Evolutionary conservation across 371 early-diverging fungal species (phyloP).

Genomic region (Amoeboaphelidium occidentale): DNA sequence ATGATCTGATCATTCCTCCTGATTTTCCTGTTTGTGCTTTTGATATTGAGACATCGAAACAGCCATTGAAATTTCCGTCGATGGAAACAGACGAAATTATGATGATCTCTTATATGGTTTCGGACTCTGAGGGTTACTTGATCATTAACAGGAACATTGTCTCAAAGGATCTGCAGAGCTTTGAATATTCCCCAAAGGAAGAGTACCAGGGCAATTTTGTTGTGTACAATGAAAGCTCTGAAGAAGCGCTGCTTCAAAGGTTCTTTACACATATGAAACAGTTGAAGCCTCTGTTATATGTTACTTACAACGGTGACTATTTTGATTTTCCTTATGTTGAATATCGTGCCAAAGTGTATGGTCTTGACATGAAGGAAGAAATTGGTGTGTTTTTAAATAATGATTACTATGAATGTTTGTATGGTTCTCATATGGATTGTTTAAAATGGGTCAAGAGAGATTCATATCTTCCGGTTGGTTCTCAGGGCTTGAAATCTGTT

Average conservation of each 20-base stretch:
- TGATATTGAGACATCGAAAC: slow-evolving; percentile 98
- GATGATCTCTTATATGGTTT: slow-evolving; percentile 99
- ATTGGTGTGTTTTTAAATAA: slow-evolving; percentile 10
- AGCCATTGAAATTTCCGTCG: slow-evolving; percentile 96
- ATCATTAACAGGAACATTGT: slow-evolving; percentile 96
- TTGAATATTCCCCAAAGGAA: slow-evolving; percentile 92
- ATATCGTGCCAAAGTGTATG: slow-evolving; percentile 48
- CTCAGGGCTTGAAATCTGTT: slow-evolving; percentile 89
- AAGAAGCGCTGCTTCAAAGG: slow-evolving; percentile 45
- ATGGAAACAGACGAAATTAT: slow-evolving; percentile 76
- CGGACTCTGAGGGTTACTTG: slow-evolving; percentile 89
- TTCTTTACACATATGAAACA: slow-evolving; percentile 84
- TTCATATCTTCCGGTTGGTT: slow-evolving; percentile 92
- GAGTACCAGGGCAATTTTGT: slow-evolving; percentile 91
- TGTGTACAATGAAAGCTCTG: slow-evolving; percentile 84
- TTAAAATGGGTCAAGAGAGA: slow-evolving; percentile 99
- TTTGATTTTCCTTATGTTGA: slow-evolving; percentile 99
- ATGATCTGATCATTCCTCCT: slow-evolving; percentile 77
- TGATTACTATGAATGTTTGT: slow-evolving; percentile 60
- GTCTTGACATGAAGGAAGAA: slow-evolving; percentile 44
- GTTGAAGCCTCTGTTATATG: slow-evolving; percentile 72
- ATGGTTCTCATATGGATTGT: slow-evolving; percentile 96
- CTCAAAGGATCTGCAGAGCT: slow-evolving; percentile 85
- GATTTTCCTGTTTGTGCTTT: slow-evolving; percentile 92
- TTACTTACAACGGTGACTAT: slow-evolving; percentile 97